Conservation (phyloP, 108 stramenopile genomes). For the Nitzschia inconspicua region DNA sequence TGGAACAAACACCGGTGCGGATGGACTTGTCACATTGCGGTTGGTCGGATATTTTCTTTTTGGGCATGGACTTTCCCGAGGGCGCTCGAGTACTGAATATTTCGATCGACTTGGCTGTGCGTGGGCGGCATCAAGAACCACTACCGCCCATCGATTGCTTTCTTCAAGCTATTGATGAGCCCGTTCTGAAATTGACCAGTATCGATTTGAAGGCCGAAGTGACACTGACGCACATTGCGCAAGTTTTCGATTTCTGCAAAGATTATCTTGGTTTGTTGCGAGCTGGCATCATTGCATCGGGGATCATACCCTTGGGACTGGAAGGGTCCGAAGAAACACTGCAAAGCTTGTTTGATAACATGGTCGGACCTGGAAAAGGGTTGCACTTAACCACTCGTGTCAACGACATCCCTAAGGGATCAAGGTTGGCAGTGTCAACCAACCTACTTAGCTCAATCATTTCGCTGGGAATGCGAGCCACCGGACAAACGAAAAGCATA, state of each 20-base stretch:
- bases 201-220: slow-evolving; percentile 45
- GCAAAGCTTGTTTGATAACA: slow-evolving; percentile 30
- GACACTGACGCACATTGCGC: slow-evolving; percentile 44
- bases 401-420: slow-evolving; percentile 63
- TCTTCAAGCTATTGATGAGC: slow-evolving; percentile 34
- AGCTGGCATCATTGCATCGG: slow-evolving; percentile 56
- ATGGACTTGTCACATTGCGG: slow-evolving; percentile 65
- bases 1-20: slow-evolving; percentile 56
- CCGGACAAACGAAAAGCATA: slow-evolving; percentile 32
- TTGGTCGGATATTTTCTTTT: slow-evolving; percentile 70
- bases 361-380: slow-evolving; percentile 30
- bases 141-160: slow-evolving; percentile 54
- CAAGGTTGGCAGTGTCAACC: slow-evolving; percentile 56
- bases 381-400: slow-evolving; percentile 50
- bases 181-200: slow-evolving; percentile 36
- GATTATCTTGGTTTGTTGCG: slow-evolving; percentile 58
- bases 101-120: slow-evolving; percentile 51
- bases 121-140: slow-evolving; percentile 14
- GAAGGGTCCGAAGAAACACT: slow-evolving; percentile 27
- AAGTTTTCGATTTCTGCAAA: slow-evolving; percentile 53
- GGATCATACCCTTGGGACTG: slow-evolving; percentile 49
- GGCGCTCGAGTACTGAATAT: slow-evolving; percentile 57
- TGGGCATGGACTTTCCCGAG: slow-evolving; percentile 67
- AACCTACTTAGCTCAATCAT: slow-evolving; percentile 61
- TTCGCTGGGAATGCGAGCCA: slow-evolving; percentile 58